Base-by-base conservation (phyloP, 192 early-diverging fungal genomes). In the Allomyces macrogynus region DNA sequence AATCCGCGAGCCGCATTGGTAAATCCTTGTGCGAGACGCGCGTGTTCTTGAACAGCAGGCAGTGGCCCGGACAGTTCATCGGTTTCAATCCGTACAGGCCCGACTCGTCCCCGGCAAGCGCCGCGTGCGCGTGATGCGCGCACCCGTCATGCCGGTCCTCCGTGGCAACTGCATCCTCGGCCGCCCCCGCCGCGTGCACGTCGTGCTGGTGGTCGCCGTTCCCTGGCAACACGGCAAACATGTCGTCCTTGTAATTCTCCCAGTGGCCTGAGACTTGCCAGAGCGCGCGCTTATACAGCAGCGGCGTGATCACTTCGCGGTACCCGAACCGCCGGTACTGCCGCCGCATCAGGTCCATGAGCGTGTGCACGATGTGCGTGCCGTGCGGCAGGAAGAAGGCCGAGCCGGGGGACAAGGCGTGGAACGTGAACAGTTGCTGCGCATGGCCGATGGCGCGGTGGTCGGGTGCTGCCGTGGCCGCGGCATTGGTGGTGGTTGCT, bases 21-120 rank as follows among this genome's bases (percentile, higher is more conserved):
- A 99, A 78, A 69, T 99, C 95, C 71, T 92, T 84, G 79, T 96
- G 95, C 60, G 90, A 93, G 54, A 94, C 85, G 69, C 93, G 91
- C 67, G 92, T 85, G 66, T 86, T 79, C 60, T 78, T 85, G 74
- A 97, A 99, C 84, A 99, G 92, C 70, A 99, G 74, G 76, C 94
- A 97, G 74, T 99, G 95, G 64, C 93, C 90, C 43, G 95, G 95
- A 70, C 95, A 99, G 80, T 99, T 84, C 49, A 57, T 57, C 3
- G 49, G 49, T n/a, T 57, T 57, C 16, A 57, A n/a, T 3, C 49
- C 49, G 16, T 57, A 57, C 16, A 57, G 49, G 2, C 49, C 49
- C 16, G 49, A 57, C 49, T 14, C 20, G 49, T 57, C 49, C 2
- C 20, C 20, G 2, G 49, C 49, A 3, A 57, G 49, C 16, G 49